A percentile compares a stretch with the other conserved stretches of the same genome.
Evolutionary conservation across 106 monocot genomes (phyloP).

Genomic region (Dendrobium officinale): DNA sequence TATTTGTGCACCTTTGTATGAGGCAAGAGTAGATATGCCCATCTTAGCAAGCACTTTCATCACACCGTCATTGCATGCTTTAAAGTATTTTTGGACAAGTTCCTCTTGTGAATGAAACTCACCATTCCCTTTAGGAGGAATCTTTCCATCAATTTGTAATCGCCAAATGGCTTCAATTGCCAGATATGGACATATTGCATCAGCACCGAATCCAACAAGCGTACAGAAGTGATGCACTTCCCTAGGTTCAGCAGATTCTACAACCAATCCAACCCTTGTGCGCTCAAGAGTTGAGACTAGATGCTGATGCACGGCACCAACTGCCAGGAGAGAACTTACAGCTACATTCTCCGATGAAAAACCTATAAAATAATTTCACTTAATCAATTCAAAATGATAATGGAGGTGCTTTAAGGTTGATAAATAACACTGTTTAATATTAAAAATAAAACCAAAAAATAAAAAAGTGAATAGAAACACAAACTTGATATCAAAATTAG

Average conservation of each 20-base stretch:
- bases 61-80: constrained; percentile 90
- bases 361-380: constrained; percentile 24
- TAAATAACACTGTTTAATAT: neutral
- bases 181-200: constrained; percentile 97
- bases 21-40: constrained; percentile 97
- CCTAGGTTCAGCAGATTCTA: constrained; percentile 97
- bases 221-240: constrained; percentile 99
- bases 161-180: constrained; percentile 87
- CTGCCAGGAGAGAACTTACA: constrained; percentile 92
- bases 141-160: constrained; percentile 89
- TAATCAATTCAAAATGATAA: neutral
- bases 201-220: constrained; percentile 93
- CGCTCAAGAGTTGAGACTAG: constrained; percentile 89
- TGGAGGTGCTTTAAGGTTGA: neutral
- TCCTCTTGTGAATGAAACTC: constrained; percentile 54
- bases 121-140: constrained; percentile 70
- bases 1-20: constrained; percentile 99
- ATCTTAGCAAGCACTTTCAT: constrained; percentile 99
- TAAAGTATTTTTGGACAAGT: constrained; percentile 81
- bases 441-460: neutral
- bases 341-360: constrained; percentile 83
- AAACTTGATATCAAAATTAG: neutral
- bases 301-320: constrained; percentile 98
- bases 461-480: neutral
- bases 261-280: constrained; percentile 73